phyloP scores from a whole-genome alignment of 345 rosid species.

The Psidium guajava region DNA sequence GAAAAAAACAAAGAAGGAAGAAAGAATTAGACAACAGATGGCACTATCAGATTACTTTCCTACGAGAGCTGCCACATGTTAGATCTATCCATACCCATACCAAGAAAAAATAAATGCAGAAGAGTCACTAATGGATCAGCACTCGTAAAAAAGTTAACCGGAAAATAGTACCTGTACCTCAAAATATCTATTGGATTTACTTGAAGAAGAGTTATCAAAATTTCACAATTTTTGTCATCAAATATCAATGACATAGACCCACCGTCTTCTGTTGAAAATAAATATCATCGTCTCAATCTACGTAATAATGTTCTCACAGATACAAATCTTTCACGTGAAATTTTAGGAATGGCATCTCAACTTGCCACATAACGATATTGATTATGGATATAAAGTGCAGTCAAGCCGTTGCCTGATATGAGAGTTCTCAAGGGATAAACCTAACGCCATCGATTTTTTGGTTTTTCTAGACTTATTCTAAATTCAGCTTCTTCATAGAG shows the following conservation, averaged over 20 bases:
- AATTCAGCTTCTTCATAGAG: not conserved
- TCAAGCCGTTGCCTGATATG: not conserved
- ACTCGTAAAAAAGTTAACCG: not conserved
- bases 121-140: not conserved
- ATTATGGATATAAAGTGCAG: not conserved
- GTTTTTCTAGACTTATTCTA: not conserved
- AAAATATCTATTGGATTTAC: not conserved
- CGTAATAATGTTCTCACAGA: not conserved
- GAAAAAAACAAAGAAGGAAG: slow-evolving; percentile 1
- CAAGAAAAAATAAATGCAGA: not conserved
- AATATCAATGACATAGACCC: not conserved
- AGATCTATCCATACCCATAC: not conserved
- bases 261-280: not conserved
- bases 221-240: not conserved
- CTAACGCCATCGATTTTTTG: not conserved
- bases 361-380: not conserved
- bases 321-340: not conserved
- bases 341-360: not conserved
- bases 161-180: not conserved
- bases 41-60: not conserved
- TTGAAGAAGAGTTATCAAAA: not conserved
- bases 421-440: not conserved
- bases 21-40: not conserved
- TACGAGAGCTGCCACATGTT: not conserved
- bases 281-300: not conserved